Base-by-base conservation (phyloP, 1,284 basidiomycete genomes). In the Athelia sp. region DNA sequence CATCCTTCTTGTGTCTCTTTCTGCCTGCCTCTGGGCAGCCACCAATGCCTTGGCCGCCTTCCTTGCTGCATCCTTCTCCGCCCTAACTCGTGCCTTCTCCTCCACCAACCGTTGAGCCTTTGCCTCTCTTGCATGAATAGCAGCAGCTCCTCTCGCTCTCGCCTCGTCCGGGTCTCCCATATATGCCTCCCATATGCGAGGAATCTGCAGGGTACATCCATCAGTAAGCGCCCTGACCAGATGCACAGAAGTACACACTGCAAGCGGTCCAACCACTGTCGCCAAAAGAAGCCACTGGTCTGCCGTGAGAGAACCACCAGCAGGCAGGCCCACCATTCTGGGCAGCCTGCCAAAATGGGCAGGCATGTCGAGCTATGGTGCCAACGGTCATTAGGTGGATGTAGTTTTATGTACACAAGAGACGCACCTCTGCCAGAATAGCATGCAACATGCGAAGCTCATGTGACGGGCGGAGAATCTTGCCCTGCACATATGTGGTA, bases 281-380 rank as follows among this genome's bases (percentile, higher is more conserved):
- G 60, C 56, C 0, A 63, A 50, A 4, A 62, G 40, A 1, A 58
- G 45, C 66, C 66, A 69, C 45, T 69, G 62, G 43, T 70, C 65
- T 3, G 67, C 64, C 2, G 66, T 69, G 1, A 69, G 49, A 2
- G 64, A 68, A 0, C 67, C 65, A 1, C 67, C 65, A 2, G 65
- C 59, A 11, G 66, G 65, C 17, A 60, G 56, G 2, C 67, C 66
- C 6, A 69, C 62, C 1, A 62, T 49, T 1, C 47, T 56, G 0
- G 62, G 68, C 2, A 69, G 58, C 3, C 58, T 55, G 1, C 65
- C 63, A 2, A 62, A 48, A 8, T 55, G 51, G 0, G 52, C 24
- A 1, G 59, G 64, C 2, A 66, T 22, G 1, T 43, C 14, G 29
- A 63, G 51, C 59, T 62, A 51, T 9, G 29, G 21, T 32, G 1